Percentiles rank a stretch among this genome's conserved stretches.
These are phyloP conservation scores for Phialophora chinensis DNA, from an alignment of 2,329 filamentous ascomycete genomes.

Conservation along the genomic window DNA sequence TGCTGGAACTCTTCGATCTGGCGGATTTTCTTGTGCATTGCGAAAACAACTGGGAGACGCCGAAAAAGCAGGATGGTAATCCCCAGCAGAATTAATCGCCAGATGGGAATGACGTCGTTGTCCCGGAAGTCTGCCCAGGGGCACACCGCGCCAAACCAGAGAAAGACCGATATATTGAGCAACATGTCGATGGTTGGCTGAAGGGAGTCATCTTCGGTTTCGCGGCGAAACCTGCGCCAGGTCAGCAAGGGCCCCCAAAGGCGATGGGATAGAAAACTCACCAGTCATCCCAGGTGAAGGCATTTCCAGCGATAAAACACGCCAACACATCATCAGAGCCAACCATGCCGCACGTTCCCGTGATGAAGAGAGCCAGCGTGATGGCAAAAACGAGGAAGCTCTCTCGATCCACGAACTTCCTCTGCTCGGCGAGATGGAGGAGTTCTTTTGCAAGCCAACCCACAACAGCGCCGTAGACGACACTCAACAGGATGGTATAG, in stretches of 20 bases:
- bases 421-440: conserved; percentile 82
- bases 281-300: conserved; percentile 78
- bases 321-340: conserved; percentile 89
- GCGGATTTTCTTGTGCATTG: conserved; percentile 74
- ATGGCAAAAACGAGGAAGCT: conserved; percentile 88
- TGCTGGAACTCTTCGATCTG: conserved; percentile 78
- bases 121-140: conserved; percentile 75
- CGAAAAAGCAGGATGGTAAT: conserved; percentile 78
- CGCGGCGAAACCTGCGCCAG: conserved; percentile 73
- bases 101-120: conserved; percentile 73
- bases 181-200: conserved; percentile 95
- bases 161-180: conserved; percentile 84
- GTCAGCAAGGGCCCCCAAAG: not conserved
- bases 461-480: conserved; percentile 76
- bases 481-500: conserved; percentile 79
- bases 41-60: conserved; percentile 76
- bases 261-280: conserved; percentile 44
- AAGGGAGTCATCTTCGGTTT: conserved; percentile 88
- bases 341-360: conserved; percentile 84
- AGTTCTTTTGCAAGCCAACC: conserved; percentile 83
- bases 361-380: conserved; percentile 81
- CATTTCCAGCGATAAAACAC: conserved; percentile 90
- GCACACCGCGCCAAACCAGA: conserved; percentile 87
- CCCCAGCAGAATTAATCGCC: conserved; percentile 74
- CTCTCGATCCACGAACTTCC: conserved; percentile 81